A percentile compares a stretch with the other conserved stretches of the same genome.
Conservation (phyloP, 75 land plant genomes). For the Chamaecyparis obtusa region DNA sequence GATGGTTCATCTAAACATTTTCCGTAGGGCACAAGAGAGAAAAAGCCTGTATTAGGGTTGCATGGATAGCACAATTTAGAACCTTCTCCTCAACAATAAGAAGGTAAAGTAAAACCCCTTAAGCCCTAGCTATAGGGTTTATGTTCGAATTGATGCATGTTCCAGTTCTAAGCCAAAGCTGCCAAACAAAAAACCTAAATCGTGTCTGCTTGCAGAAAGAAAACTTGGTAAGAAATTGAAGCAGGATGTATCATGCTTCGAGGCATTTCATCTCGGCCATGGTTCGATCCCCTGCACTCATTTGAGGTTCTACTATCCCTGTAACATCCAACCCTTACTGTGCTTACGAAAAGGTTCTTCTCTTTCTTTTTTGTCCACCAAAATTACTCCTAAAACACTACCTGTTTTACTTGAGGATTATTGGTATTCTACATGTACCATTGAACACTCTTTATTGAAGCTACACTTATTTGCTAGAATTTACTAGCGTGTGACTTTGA, state of each 20-base stretch:
- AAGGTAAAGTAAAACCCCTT: background rate
- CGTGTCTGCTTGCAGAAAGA: background rate
- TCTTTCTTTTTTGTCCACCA: background rate
- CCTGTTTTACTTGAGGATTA: background rate
- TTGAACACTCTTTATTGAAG: too few species aligned
- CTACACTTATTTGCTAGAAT: too few species aligned
- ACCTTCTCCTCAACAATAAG: too few species aligned
- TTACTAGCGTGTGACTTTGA: constrained; percentile 13
- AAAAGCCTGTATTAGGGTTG: too few species aligned
- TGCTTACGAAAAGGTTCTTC: constrained; percentile 5
- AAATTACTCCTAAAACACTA: background rate
- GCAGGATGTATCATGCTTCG: constrained; percentile 40
- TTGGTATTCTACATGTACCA: background rate
- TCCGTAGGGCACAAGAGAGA: too few species aligned
- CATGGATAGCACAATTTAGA: too few species aligned
- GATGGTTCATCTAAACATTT: too few species aligned
- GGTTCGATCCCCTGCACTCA: constrained; percentile 18
- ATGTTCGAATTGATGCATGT: background rate
- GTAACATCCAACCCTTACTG: constrained; percentile 7
- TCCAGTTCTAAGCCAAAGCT: background rate
- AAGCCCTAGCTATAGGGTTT: background rate
- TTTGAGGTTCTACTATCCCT: constrained; percentile 16
- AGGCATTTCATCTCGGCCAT: constrained; percentile 42
- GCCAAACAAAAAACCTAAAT: background rate
- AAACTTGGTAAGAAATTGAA: background rate